phyloP scores from a whole-genome alignment of 768 basidiomycete genomes.

The Cyclocybe cylindracea region DNA sequence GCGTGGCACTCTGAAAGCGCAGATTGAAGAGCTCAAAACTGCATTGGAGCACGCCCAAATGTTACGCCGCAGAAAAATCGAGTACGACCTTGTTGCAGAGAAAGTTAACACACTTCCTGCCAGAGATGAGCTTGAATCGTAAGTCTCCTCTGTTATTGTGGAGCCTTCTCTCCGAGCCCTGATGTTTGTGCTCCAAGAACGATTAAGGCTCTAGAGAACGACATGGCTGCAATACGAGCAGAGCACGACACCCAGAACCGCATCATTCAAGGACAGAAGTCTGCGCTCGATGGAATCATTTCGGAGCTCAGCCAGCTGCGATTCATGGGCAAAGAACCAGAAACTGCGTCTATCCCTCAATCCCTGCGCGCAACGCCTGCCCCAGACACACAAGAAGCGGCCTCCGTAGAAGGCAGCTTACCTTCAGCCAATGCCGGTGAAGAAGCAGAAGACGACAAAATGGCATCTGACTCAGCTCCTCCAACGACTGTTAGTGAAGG shows the following conservation, averaged over 20 bases:
- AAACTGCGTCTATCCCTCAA: constrained; percentile 42
- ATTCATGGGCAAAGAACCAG: constrained; percentile 69
- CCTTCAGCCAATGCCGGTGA: constrained; percentile 16
- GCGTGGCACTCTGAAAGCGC: constrained; percentile 61
- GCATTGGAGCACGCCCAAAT: constrained; percentile 79
- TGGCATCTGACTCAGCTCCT: constrained; percentile 13
- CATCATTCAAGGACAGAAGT: constrained; percentile 66
- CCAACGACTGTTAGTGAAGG: constrained; percentile 32
- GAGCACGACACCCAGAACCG: constrained; percentile 77
- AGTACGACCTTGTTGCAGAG: constrained; percentile 84
- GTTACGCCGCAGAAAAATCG: constrained; percentile 75
- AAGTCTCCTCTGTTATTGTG: constrained; percentile 29
- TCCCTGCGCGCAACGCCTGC: constrained; percentile 53
- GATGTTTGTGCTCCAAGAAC: constrained; percentile 41
- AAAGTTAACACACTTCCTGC: constrained; percentile 78
- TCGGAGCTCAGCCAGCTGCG: constrained; percentile 60
- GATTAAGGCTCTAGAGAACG: constrained; percentile 71
- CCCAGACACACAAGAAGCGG: constrained; percentile 30
- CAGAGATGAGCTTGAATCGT: constrained; percentile 79
- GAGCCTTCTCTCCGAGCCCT: not conserved
- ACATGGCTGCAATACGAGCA: constrained; percentile 70
- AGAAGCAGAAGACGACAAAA: constrained; percentile 22
- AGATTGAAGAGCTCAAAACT: constrained; percentile 78
- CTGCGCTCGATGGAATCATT: constrained; percentile 66
- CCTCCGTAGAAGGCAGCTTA: constrained; percentile 16